These are phyloP conservation scores for Sugiyamaella lignohabitans DNA, from an alignment of 805 yeast species.

Conservation along the genomic window DNA sequence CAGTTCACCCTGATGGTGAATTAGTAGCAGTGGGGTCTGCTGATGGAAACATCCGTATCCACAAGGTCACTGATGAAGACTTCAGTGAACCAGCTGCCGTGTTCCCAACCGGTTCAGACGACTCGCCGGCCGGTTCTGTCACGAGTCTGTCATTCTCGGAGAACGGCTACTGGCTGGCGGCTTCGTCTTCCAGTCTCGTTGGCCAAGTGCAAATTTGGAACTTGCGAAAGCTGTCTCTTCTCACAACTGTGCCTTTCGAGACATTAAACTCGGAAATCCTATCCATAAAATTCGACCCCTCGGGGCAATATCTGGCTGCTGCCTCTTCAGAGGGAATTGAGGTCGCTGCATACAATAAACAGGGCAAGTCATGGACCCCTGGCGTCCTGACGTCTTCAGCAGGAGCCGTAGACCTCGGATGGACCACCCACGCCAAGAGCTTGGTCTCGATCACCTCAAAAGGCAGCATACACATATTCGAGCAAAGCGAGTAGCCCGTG, in stretches of 20 bases:
- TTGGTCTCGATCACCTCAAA: conserved; percentile 16
- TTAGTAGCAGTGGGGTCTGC: conserved; percentile 37
- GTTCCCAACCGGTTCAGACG: conserved; percentile 17
- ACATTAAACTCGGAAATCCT: conserved; percentile 2
- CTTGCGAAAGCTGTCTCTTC: conserved; percentile 36
- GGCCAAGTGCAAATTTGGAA: conserved; percentile 41
- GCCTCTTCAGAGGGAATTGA: conserved; percentile 20
- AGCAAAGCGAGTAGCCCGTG: not conserved
- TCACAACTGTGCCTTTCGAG: conserved; percentile 12
- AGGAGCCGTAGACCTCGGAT: conserved; percentile 11
- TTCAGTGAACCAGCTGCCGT: conserved; percentile 29
- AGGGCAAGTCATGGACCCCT: conserved; percentile 35
- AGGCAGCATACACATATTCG: conserved; percentile 16
- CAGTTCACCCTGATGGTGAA: conserved; percentile 46
- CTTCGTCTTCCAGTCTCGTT: conserved; percentile 26
- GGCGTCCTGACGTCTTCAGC: conserved; percentile 4
- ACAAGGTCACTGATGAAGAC: conserved; percentile 35
- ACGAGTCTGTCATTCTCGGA: conserved; percentile 44
- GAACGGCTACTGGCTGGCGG: conserved; percentile 57
- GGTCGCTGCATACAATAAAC: conserved; percentile 37
- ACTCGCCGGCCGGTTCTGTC: conserved; percentile 21
- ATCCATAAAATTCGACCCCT: conserved; percentile 23
- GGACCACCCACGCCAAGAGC: conserved; percentile 17
- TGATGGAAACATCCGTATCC: conserved; percentile 32
- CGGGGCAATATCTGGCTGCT: conserved; percentile 27